A percentile compares a stretch with the other conserved stretches of the same genome.
These are phyloP conservation scores for Myrica gale DNA, from an alignment of 306 rosid genomes.

Conservation along the genomic window DNA sequence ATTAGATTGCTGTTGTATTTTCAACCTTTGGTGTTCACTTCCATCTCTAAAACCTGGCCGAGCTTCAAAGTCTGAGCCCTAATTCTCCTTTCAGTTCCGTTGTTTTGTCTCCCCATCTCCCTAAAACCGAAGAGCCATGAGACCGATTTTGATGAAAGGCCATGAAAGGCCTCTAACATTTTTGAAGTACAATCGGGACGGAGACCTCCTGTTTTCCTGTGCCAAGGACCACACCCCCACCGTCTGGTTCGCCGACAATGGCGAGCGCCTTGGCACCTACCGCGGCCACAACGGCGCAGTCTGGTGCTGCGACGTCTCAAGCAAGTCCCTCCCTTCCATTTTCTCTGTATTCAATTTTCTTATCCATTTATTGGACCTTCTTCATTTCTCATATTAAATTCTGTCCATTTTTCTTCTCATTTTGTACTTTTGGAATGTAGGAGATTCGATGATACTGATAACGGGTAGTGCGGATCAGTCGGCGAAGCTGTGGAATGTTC, in stretches of 20 bases:
- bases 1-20: no score
- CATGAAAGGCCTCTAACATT: constrained; percentile 94
- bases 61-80: no score
- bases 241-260: constrained; percentile 96
- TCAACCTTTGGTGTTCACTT: no score
- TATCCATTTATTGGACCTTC: neutral
- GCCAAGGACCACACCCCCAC: constrained; percentile 88
- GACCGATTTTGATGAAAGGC: constrained; percentile 97
- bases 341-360: neutral
- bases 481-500: constrained; percentile 78
- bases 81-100: no score
- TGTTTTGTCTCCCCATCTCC: neutral
- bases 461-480: constrained; percentile 88
- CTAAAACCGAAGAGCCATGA: constrained; percentile 38
- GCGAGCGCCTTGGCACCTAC: constrained; percentile 87
- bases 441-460: constrained; percentile 60
- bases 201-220: constrained; percentile 86
- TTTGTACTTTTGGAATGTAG: constrained; percentile 6
- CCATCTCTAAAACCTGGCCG: no score
- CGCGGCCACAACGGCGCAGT: constrained; percentile 96
- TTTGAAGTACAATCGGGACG: constrained; percentile 82
- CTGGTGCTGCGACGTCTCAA: constrained; percentile 92
- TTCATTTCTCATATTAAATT: no score
- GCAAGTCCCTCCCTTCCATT: constrained; percentile 23
- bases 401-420: neutral